These are phyloP conservation scores for Arthrobotrys entomopaga DNA, from an alignment of 2,329 filamentous ascomycete species.

Conservation along the genomic window DNA sequence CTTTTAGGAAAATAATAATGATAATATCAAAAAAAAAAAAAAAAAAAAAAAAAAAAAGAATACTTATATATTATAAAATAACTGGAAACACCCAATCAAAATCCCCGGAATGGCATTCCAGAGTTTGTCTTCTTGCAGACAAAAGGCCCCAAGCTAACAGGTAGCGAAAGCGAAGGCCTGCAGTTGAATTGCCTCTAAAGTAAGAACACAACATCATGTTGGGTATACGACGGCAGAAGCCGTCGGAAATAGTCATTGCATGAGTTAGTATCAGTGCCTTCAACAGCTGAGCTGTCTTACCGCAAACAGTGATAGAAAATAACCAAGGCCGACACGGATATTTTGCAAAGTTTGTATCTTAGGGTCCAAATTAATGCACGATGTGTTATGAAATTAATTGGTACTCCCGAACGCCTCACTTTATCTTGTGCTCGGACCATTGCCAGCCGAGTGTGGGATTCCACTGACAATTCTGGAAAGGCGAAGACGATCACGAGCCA, in stretches of 20 bases:
- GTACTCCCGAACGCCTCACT: constrained; percentile 31
- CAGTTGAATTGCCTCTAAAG: too few relatives aligned
- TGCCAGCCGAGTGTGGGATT: constrained; percentile 29
- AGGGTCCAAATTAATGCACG: constrained; percentile 36
- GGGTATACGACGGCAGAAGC: constrained; percentile 32
- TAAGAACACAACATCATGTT: constrained; percentile 23
- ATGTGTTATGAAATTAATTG: constrained; percentile 7
- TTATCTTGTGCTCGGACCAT: constrained; percentile 20
- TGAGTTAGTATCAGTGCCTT: constrained; percentile 40
- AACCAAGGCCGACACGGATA: constrained; percentile 16
- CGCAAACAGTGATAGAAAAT: constrained; percentile 48
- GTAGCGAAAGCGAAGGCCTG: too few relatives aligned
- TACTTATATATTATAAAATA: constrained; percentile 15
- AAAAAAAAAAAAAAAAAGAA: too few relatives aligned
- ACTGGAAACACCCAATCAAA: constrained; percentile 26
- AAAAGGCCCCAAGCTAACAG: constrained; percentile 10
- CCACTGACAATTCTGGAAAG: constrained; percentile 33
- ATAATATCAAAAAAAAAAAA: too few relatives aligned
- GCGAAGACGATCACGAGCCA: not conserved
- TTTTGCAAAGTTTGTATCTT: constrained; percentile 15
- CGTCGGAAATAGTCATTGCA: constrained; percentile 9
- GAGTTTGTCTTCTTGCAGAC: constrained; percentile 33
- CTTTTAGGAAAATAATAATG: constrained; percentile 18
- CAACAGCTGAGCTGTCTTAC: constrained; percentile 24
- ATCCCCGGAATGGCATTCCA: constrained; percentile 50